Evolutionary conservation across 352 stramenopile genomes (phyloP).

Genomic region (Phytophthora pluvialis): DNA sequence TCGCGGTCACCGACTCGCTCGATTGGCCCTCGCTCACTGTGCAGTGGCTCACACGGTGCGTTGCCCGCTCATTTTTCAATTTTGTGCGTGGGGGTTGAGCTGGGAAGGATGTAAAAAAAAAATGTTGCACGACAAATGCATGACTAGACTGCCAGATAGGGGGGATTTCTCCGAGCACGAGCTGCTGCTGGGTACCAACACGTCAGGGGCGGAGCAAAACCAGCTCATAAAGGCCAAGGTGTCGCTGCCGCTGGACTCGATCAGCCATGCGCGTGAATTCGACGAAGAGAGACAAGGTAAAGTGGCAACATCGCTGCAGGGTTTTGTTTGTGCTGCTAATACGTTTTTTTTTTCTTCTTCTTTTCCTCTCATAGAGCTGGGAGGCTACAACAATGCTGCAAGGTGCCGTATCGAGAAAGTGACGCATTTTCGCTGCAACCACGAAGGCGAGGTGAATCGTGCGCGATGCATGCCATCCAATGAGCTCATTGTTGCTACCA

Average conservation of each 20-base stretch:
- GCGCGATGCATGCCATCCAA: conserved; percentile 98
- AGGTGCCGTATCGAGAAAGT: conserved; percentile 88
- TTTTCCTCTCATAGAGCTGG: conserved; percentile 48
- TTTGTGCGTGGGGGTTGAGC: background rate
- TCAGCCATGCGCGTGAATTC: conserved; percentile 94
- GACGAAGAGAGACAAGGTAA: conserved; percentile 92
- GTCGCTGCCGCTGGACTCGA: conserved; percentile 92
- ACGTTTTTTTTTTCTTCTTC: background rate
- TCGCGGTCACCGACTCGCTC: conserved; percentile 98
- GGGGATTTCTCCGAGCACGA: conserved; percentile 94
- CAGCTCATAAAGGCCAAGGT: conserved; percentile 92
- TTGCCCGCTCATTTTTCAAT: conserved; percentile 29
- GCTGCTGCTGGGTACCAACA: conserved; percentile 98
- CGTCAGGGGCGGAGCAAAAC: conserved; percentile 91
- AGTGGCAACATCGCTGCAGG: background rate
- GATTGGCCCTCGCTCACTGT: conserved; percentile 99
- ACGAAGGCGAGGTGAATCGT: conserved; percentile 98
- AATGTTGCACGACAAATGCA: too few species aligned
- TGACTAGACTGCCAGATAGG: too few species aligned
- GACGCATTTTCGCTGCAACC: conserved; percentile 93
- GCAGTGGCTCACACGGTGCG: conserved; percentile 91
- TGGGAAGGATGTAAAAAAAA: background rate
- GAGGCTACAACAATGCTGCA: conserved; percentile 79
- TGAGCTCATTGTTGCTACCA: conserved; percentile 97
- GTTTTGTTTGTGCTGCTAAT: too few species aligned